phyloP scores from a whole-genome alignment of 441 rosid species.

The Iberis amara region DNA sequence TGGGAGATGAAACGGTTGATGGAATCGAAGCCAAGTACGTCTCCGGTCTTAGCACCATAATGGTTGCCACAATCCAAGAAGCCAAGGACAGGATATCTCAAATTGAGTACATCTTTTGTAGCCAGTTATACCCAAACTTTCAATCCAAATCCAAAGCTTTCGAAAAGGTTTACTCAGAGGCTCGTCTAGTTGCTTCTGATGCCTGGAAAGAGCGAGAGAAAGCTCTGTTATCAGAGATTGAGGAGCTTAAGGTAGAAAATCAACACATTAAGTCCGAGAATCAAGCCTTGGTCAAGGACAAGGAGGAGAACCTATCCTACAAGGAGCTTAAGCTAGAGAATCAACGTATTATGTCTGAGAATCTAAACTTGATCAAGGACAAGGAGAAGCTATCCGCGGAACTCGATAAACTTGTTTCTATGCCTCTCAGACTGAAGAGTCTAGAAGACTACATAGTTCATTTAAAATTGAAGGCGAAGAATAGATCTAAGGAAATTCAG shows the following conservation, averaged over 20 bases:
- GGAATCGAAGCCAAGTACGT: conserved; percentile 43
- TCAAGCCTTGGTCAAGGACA: conserved; percentile 36
- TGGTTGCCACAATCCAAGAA: conserved; percentile 88
- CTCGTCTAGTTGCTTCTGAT: conserved; percentile 48
- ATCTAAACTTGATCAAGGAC: conserved; percentile 36
- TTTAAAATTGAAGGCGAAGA: conserved; percentile 35
- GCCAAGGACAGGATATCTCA: conserved; percentile 83
- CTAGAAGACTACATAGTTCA: conserved; percentile 34
- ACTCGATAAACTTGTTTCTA: conserved; percentile 27
- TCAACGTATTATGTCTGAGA: conserved; percentile 38
- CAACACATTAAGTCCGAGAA: conserved; percentile 39
- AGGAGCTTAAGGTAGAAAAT: conserved; percentile 49
- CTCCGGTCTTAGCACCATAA: conserved; percentile 62
- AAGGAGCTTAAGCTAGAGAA: conserved; percentile 48
- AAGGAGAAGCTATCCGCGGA: conserved; percentile 35
- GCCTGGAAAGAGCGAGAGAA: conserved; percentile 57
- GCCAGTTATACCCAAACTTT: conserved; percentile 70
- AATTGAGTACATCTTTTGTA: conserved; percentile 83
- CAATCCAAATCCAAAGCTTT: conserved; percentile 50
- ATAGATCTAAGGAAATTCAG: conserved; percentile 42
- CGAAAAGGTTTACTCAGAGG: conserved; percentile 46
- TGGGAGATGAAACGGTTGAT: conserved; percentile 47
- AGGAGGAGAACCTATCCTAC: conserved; percentile 19
- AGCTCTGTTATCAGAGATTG: conserved; percentile 37
- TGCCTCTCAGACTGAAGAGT: conserved; percentile 23